Evolutionary conservation across 129 eudicot genomes (phyloP).

Genomic region (Tagetes erecta): DNA sequence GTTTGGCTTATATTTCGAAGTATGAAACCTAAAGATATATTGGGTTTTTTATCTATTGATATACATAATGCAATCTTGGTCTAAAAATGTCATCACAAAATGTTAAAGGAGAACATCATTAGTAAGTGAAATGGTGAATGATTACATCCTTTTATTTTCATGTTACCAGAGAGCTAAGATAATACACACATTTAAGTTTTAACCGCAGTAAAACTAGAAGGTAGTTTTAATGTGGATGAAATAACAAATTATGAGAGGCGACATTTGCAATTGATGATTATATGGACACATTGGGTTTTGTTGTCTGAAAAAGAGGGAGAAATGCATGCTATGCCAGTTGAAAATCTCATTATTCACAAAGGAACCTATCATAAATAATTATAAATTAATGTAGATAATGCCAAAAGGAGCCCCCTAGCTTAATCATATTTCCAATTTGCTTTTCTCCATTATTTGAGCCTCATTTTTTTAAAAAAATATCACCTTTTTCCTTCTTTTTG

Average conservation of each 20-base stretch:
- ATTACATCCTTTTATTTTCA: background rate
- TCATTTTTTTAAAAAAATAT: slow-evolving; percentile 11
- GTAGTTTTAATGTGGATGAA: background rate
- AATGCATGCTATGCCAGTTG: slow-evolving; percentile 37
- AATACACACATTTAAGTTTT: background rate
- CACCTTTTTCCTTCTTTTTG: background rate
- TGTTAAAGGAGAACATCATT: no score
- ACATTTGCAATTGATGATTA: slow-evolving; percentile 15
- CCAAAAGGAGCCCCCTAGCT: slow-evolving; percentile 26
- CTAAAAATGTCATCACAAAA: no score
- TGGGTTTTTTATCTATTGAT: no score
- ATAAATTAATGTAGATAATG: slow-evolving; percentile 12
- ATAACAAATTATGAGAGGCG: slow-evolving; percentile 13
- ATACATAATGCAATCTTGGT: no score
- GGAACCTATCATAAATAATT: slow-evolving; percentile 15
- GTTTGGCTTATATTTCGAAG: no score
- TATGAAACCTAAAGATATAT: no score
- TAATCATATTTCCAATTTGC: background rate
- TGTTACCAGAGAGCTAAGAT: no score
- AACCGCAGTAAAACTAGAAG: background rate
- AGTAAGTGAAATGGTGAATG: background rate
- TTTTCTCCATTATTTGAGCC: slow-evolving; percentile 21
- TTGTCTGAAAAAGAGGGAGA: slow-evolving; percentile 31
- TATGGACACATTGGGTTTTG: slow-evolving; percentile 24
- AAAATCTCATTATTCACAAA: slow-evolving; percentile 25